These are phyloP conservation scores for Juncus inflexus DNA, from an alignment of 176 grass and related monocot species.

Conservation along the genomic window DNA sequence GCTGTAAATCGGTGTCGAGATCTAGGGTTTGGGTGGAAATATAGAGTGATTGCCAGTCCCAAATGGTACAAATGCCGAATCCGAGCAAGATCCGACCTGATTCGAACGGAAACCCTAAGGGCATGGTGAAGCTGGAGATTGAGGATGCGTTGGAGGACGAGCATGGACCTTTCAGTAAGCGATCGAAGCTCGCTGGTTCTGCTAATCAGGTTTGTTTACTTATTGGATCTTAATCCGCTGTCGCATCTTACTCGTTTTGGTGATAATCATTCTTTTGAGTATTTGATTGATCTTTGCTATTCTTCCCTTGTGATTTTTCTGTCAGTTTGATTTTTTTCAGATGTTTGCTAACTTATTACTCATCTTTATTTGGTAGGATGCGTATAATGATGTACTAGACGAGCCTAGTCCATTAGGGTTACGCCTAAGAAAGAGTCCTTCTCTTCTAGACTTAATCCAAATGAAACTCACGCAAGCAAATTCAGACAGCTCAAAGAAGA, in stretches of 20 bases:
- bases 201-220: conserved; percentile 25
- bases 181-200: conserved; percentile 16
- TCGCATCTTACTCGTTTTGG: no score
- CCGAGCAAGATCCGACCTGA: conserved; percentile 33
- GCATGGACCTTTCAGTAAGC: conserved; percentile 33
- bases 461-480: conserved; percentile 39
- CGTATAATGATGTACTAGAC: conserved; percentile 44
- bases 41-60: background rate
- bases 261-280: background rate
- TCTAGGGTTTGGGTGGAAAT: conserved; percentile 28
- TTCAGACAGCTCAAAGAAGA: conserved; percentile 33
- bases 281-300: background rate
- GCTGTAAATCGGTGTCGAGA: conserved; percentile 1
- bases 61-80: conserved; percentile 39
- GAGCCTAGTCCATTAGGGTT: conserved; percentile 67
- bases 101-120: conserved; percentile 2
- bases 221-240: conserved; percentile 9
- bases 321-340: no score
- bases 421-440: conserved; percentile 56
- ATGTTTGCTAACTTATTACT: no score
- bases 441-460: conserved; percentile 60
- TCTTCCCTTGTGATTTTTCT: no score
- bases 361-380: conserved; percentile 40
- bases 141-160: conserved; percentile 39
- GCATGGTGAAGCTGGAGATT: conserved; percentile 28